phyloP scores from a whole-genome alignment of 164 flowering plant genomes.

The Cinnamomum micranthum region DNA sequence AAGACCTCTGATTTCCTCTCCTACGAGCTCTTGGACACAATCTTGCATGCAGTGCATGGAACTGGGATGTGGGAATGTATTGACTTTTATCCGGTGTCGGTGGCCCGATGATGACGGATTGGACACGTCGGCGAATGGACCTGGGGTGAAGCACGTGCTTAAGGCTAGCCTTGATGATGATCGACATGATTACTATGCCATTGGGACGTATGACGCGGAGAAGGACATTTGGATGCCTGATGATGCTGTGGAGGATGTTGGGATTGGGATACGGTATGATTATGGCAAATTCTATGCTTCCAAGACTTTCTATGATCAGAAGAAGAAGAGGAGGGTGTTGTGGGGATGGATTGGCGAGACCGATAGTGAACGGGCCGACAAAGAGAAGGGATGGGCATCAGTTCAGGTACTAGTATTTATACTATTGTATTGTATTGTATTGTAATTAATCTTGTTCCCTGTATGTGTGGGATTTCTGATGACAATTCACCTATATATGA shows the following conservation, averaged over 20 bases:
- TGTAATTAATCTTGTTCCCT: background rate
- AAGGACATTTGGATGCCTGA: conserved; percentile 60
- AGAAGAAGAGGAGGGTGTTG: conserved; percentile 55
- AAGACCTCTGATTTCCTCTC: conserved; percentile 55
- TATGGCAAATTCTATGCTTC: conserved; percentile 83
- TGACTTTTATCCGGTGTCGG: conserved; percentile 77
- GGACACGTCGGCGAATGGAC: conserved; percentile 61
- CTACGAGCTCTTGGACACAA: conserved; percentile 33
- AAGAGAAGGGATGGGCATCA: conserved; percentile 67
- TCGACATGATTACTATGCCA: conserved; percentile 63
- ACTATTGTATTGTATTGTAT: background rate
- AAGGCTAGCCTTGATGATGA: conserved; percentile 73
- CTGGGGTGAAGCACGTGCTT: conserved; percentile 62
- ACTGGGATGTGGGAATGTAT: conserved; percentile 99
- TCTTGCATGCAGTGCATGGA: conserved; percentile 52
- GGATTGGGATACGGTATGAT: conserved; percentile 64
- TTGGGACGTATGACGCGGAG: conserved; percentile 52
- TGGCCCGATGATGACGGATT: conserved; percentile 34
- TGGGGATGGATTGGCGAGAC: conserved; percentile 87
- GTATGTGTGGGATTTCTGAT: background rate
- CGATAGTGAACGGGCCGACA: conserved; percentile 57
- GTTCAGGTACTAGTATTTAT: conserved; percentile 39
- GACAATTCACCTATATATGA: background rate
- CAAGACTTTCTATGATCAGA: conserved; percentile 73
- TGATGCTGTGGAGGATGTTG: conserved; percentile 54